Base-by-base conservation (phyloP, 768 basidiomycete genomes). In the Collybia nuda region DNA sequence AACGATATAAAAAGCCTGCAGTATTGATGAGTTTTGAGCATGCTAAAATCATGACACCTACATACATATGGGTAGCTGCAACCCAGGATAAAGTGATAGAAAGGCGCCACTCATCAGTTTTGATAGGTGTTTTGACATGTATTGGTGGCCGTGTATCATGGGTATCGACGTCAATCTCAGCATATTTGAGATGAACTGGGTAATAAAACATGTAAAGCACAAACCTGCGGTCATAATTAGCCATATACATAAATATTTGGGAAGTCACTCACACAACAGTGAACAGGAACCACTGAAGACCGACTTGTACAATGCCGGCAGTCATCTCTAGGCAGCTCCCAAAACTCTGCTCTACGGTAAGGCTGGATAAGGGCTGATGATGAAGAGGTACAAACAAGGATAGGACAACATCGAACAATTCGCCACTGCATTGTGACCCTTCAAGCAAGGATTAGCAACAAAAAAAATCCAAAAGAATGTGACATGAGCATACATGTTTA, bases 161-260 rank as follows among this genome's bases (percentile, higher is more conserved):
- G 0, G 67, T 54, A 48, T 75, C 68, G n/a, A 74, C 60, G 44
- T 72, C 67, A 7, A 77, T 29, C 4, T 50, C 48, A 22, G 43
- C 68, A 62, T 85, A 90, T 69, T 95, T 97, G 62, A 88, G 82
- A 59, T 90, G 82, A 5, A 77, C 69, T 0, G 97, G 97, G 65
- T 92, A 98, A 74, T 94, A 98, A 36, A 89, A 72, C 73, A 99
- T 85, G 71, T 90, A 98, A 2, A 99, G 81, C 0, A 95, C 77
- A 51, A 98, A 76, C 39, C 95, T 98, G 56, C n/a, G 6, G 22
- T 6, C 37, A n/a, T 40, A n/a, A 43, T 41, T 17, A 40, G 42
- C 19, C 24, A 11, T 17, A 6, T 3, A 18, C 21, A 24, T n/a
- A 28, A 47, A n/a, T 43, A 14, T 22, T 14, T 19, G 17, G 12